These are phyloP conservation scores for Oenanthe javanica DNA, from an alignment of 140 eudicot genomes.

Conservation along the genomic window DNA sequence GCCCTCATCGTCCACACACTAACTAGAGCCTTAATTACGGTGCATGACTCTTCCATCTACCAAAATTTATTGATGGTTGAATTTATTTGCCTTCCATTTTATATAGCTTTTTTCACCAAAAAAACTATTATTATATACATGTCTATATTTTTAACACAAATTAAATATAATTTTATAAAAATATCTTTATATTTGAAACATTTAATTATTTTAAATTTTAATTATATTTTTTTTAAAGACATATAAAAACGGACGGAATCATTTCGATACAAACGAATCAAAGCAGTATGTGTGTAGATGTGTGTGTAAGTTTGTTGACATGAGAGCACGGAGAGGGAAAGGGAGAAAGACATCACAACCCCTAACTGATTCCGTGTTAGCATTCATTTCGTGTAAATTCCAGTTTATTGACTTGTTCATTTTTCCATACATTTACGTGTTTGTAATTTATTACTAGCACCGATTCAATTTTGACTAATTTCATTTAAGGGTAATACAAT, in stretches of 20 bases:
- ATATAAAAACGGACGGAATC: no score
- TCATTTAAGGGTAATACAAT: not conserved
- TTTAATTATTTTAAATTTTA: no score
- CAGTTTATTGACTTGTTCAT: not conserved
- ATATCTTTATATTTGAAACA: no score
- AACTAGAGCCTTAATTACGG: not conserved
- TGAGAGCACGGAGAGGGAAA: not conserved
- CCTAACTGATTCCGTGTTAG: not conserved
- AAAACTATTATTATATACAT: no score
- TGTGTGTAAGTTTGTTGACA: not conserved
- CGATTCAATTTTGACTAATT: not conserved
- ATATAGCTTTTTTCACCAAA: no score
- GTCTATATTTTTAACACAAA: no score
- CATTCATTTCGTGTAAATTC: not conserved
- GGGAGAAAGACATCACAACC: not conserved
- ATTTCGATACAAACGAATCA: not conserved
- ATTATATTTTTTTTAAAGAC: no score
- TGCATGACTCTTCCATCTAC: not conserved
- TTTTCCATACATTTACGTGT: not conserved
- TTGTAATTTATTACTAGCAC: not conserved
- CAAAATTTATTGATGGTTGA: not conserved
- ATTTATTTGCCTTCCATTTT: not conserved
- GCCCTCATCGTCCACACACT: not conserved
- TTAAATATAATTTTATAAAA: no score
- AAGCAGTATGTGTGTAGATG: no score